Percentiles rank a stretch among this genome's conserved stretches.
Evolutionary conservation across 176 grass and related monocot species (phyloP).

Genomic region (Rhynchospora pubera): DNA sequence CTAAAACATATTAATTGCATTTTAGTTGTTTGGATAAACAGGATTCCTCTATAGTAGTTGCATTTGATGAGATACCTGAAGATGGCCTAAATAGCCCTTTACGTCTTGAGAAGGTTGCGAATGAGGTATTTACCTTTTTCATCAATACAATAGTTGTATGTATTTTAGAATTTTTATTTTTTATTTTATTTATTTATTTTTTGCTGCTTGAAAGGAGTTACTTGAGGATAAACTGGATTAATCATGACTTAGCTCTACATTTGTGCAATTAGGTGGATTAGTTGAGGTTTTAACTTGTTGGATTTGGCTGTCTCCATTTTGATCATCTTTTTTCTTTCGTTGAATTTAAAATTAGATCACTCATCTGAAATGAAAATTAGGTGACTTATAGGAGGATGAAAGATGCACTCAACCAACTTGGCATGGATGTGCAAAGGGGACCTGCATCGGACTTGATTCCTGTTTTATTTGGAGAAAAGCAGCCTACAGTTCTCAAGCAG

Average conservation of each 20-base stretch:
- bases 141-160: background rate
- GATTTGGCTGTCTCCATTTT: background rate
- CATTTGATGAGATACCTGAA: constrained; percentile 95
- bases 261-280: background rate
- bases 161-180: background rate
- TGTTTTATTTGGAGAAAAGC: constrained; percentile 87
- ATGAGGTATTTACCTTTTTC: constrained; percentile 54
- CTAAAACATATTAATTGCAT: background rate
- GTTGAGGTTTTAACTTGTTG: constrained; percentile 3
- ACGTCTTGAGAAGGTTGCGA: constrained; percentile 91
- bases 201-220: background rate
- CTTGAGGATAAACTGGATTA: background rate
- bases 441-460: constrained; percentile 73
- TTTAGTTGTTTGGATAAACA: constrained; percentile 33
- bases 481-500: constrained; percentile 53
- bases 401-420: constrained; percentile 80
- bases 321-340: constrained; percentile 27
- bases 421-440: constrained; percentile 63
- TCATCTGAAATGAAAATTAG: constrained; percentile 30
- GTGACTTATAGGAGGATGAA: constrained; percentile 94
- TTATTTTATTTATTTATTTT: background rate
- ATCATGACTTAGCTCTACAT: background rate
- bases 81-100: constrained; percentile 93
- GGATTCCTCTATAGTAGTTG: constrained; percentile 85
- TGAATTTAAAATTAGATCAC: background rate